A percentile compares a stretch with the other conserved stretches of the same genome.
These are phyloP conservation scores for Paecilomyces fulvus DNA, from an alignment of 2,329 filamentous ascomycete species.

Conservation along the genomic window DNA sequence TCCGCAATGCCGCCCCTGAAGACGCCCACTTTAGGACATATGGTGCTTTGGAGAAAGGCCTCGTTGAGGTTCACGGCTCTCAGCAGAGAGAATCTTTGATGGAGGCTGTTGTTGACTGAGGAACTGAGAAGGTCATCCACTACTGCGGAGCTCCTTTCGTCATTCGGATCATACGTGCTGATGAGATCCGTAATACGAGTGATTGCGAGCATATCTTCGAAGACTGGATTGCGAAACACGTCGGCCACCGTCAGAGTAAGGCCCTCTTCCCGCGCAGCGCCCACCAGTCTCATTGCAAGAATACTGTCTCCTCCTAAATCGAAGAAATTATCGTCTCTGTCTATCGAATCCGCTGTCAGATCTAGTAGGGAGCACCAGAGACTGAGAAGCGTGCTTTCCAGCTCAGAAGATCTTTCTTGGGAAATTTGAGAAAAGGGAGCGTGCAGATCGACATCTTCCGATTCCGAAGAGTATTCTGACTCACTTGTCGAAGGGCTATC, in stretches of 20 bases:
- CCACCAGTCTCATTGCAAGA: conserved; percentile 34
- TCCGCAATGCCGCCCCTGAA: conserved; percentile 46
- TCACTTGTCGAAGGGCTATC: neutral
- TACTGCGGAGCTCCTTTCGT: conserved; percentile 3
- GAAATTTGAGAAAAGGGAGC: neutral
- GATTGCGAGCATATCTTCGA: conserved; percentile 30
- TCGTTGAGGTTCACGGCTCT: conserved; percentile 8
- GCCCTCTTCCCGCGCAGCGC: conserved; percentile 31
- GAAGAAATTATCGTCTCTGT: conserved; percentile 35
- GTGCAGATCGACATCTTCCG: neutral
- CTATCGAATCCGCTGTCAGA: conserved; percentile 23
- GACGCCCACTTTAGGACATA: conserved; percentile 46
- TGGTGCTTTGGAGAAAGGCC: conserved; percentile 38
- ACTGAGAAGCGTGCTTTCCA: conserved; percentile 28
- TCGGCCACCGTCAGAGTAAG: conserved; percentile 35
- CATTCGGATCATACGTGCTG: conserved; percentile 6
- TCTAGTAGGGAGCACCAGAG: conserved; percentile 31
- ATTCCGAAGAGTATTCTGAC: neutral
- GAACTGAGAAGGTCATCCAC: conserved; percentile 4
- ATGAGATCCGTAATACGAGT: conserved; percentile 12
- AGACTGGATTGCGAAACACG: conserved; percentile 35
- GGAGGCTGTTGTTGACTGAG: conserved; percentile 1
- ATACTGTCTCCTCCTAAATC: conserved; percentile 35
- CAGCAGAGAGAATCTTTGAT: conserved; percentile 7
- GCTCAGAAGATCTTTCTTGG: conserved; percentile 10